Base-by-base conservation (phyloP, 2,329 filamentous ascomycete genomes). In the Ambrosiella beaveri region DNA sequence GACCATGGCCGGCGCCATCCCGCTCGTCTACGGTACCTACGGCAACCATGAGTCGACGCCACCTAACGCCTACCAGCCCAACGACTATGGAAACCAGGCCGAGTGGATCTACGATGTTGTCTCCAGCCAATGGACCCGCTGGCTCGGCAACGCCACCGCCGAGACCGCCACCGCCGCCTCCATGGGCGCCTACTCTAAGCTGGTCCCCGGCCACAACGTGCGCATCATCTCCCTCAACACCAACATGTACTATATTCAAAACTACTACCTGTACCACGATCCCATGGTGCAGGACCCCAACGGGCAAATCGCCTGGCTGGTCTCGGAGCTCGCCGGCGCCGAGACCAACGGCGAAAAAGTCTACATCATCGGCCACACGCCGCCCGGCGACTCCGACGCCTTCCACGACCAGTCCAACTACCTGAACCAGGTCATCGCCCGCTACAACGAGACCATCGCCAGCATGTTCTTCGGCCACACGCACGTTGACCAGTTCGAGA, bases 161-260 rank as follows among this genome's bases (percentile, higher is more conserved):
- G 35, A 60, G 54, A 54, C 62, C 0, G 63, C 65, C 2, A 68
- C 67, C 2, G 68, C 71, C 12, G 64, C 66, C 40, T 63, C 69
- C 41, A 72, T 73, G 40, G 78, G 76, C 17, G 72, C 70, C 12
- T 81, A 80, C 65, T 75, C 77, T 2, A 70, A 71, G 7, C 67
- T 70, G 54, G 69, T 74, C 51, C 68, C 72, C 4, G 63, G 66
- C 36, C 71, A 69, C 15, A 76, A 77, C 61, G 68, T 82, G 35
- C 73, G 76, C 27, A 67, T 82, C 63, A 80, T 82, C 64, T 79
- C 77, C 3, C 69, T 81, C 63, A 81, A 78, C 69, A 80, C 76
- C 15, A 79, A 81, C 65, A 66, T 80, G 61, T 80, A 76, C 67
- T 81, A 82, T 65, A 73, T 71, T n/a, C 67, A 73, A 61, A 81